phyloP scores from a whole-genome alignment of 1,284 basidiomycete species.

The Phlebopus sp. region DNA sequence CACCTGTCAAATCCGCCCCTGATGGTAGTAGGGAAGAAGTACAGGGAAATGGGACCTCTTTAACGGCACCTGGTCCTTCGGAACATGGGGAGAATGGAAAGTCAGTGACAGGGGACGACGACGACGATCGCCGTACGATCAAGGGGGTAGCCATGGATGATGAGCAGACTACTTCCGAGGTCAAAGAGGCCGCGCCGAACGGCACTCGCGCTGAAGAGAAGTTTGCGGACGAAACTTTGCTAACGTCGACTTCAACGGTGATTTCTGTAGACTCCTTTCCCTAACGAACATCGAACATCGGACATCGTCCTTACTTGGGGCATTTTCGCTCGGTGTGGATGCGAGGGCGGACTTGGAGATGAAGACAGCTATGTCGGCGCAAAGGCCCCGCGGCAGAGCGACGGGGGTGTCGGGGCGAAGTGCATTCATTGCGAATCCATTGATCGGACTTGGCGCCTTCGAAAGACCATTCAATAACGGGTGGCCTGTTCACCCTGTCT shows the following conservation, averaged over 20 bases:
- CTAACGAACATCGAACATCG: conserved; percentile 13
- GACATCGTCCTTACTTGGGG: no score
- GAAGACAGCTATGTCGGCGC: not conserved
- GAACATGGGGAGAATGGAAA: conserved; percentile 7
- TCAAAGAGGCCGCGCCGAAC: conserved; percentile 12
- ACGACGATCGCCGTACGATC: conserved; percentile 62
- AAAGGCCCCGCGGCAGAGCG: conserved; percentile 8
- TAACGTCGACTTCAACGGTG: conserved; percentile 16
- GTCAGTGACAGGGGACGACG: conserved; percentile 34
- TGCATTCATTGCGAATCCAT: conserved; percentile 10
- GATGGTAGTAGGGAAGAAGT: conserved; percentile 29
- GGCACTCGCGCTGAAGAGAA: conserved; percentile 24
- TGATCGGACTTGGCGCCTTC: conserved; percentile 9
- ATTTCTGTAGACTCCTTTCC: conserved; percentile 22
- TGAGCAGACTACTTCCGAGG: conserved; percentile 17
- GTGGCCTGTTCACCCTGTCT: no score
- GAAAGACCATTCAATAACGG: not conserved
- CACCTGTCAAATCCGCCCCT: conserved; percentile 16
- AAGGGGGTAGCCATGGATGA: conserved; percentile 39
- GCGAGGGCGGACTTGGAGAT: not conserved
- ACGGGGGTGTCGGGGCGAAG: conserved; percentile 19
- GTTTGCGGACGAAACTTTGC: conserved; percentile 11
- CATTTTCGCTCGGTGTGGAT: conserved; percentile 1
- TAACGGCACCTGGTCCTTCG: conserved; percentile 5
- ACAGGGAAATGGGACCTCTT: conserved; percentile 20